Base-by-base conservation (phyloP, 306 rosid genomes). In the Fagus crenata region DNA sequence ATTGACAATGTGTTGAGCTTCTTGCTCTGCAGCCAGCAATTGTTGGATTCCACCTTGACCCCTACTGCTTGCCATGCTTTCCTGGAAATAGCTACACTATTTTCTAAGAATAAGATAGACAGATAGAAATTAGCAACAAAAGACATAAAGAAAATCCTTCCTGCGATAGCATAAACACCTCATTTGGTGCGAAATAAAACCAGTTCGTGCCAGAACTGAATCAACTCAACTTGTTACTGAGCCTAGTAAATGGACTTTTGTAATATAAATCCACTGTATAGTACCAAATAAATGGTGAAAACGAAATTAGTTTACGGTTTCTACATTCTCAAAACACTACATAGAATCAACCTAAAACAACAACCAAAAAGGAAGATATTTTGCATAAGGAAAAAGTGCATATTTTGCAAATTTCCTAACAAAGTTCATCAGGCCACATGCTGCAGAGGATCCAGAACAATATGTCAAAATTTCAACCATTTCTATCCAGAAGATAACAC, bases 41-140 rank as follows among this genome's bases (percentile, higher is more conserved):
- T 96, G 99, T 42, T 96, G 99, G 83, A 96, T 96, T 78, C 99
- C 93, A 80, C 98, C 98, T 86, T 89, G 98, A 83, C 90, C 84
- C 81, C 97, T 89, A 33, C 53, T 88, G 65, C 96, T 81, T 72
- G 98, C 93, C 99, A 92, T 96, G 72, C 81, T 88, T 85, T 40
- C 43, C 85, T 80, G 68, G 55, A 86, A 56, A 82, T 22, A 49
- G 67, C 6, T 15, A 22, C 22, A 33, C 33, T 33, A 81, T 14
- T 60, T 31, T 43, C 42, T 4, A 53, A 79, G 6, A 75, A 70
- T 31, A 18, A 83, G 71, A 75, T 36, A 22, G 69, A 67, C 39
- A 53, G 35, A 55, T 54, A 4, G 7, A 63, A 84, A 64, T 71
- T 7, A 51, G 4, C 3, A 67, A 42, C 64, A 63, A 75, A 79